Base-by-base conservation (phyloP, 495 filamentous ascomycete genomes). In the Ascobolus immersus region DNA sequence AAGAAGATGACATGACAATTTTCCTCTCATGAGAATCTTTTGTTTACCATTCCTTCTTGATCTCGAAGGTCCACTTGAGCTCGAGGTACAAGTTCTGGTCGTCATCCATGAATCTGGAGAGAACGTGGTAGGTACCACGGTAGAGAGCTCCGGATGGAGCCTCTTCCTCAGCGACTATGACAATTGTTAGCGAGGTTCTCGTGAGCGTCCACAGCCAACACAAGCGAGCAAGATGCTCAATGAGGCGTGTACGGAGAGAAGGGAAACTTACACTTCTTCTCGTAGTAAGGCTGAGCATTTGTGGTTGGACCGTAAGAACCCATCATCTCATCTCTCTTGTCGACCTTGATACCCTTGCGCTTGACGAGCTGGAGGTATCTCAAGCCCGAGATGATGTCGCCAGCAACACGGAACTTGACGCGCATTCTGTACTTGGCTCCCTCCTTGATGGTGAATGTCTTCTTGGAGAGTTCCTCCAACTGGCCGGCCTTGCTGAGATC, bases 391-490 rank as follows among this genome's bases (percentile, higher is more conserved):
- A 94, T 64, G 29, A 96, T 79, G 49, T 94, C 77, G 46, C 90
- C 78, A 59, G 94, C 76, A 12, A 96, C 89, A 58, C 79, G 72
- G 64, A 93, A 96, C 34, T 64, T 67, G 23, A 72, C 80, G 44
- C 74, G 79, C 76, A 93, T 93, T 48, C 69, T 74, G 63, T 92
- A 94, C 47, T 65, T 68, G 41, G 74, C 70, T 15, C 76, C 80
- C 53, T 93, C 86, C 65, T 93, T 96, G 59, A 96, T 92, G 45
- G 64, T 81, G 64, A 96, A 96, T 17, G 89, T 84, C 44, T 75
- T 70, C 41, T 75, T 57, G 56, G 82, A 82, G 39, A 96, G 71
- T 2, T 53, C 61, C 1, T 65, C 59, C 35, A 84, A 54, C 20
- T 74, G 65, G 27, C 64, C 73, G 10, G 67, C 57, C 4, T 57